Evolutionary conservation across 78 protist species (phyloP), one percentile per base, ranked within the genome.

Genomic region (Diacronema lutheri): DNA sequence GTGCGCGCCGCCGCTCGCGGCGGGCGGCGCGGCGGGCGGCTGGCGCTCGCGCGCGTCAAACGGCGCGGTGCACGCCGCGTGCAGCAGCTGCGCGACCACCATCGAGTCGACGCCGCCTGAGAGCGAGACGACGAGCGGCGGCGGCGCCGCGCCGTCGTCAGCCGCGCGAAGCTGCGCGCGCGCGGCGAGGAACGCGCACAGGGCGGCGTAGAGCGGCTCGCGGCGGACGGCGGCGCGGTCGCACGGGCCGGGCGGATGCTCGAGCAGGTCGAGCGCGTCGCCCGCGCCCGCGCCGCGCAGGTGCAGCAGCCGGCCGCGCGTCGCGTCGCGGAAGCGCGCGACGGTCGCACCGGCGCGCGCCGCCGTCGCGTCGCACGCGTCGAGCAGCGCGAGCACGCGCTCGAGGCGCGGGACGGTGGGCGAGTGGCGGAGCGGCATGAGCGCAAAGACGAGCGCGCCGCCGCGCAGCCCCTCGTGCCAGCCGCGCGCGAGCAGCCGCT

Each of bases 61-160:
- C 50, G 50, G 50, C 16, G 7, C 16, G 16, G 50, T 44, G 50
- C 50, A 44, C 33, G 74, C 64, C 62, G 37, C 31, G 66, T 44
- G 57, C 40, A 84, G 84, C n/a, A 77, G 4, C 55, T 50, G 61
- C 41, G 88, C 55, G 23, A 84, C 33, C 41, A 84, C 88, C 88
- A 84, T 84, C 60, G 88, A 84, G 71, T 84, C 88, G 37, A 84
- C 88, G 69, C 88, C 88, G 21, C 88, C 88, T 40, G 88, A 84
- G 31, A 84, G 65, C 35, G 88, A 84, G 26, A 84, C 88, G 79
- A 71, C 14, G 14, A 71, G n/a, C 58, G 57, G n/a, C 25, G 41
- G 35, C 40, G 13, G 23, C 40, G 3, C 41, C 40, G 71, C 40
- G 41, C 11, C 37, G 65, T 4, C 29, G 29, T 6, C 65, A 13